Base-by-base conservation (phyloP, 257 asterid species). In the Scutellaria barbata region DNA sequence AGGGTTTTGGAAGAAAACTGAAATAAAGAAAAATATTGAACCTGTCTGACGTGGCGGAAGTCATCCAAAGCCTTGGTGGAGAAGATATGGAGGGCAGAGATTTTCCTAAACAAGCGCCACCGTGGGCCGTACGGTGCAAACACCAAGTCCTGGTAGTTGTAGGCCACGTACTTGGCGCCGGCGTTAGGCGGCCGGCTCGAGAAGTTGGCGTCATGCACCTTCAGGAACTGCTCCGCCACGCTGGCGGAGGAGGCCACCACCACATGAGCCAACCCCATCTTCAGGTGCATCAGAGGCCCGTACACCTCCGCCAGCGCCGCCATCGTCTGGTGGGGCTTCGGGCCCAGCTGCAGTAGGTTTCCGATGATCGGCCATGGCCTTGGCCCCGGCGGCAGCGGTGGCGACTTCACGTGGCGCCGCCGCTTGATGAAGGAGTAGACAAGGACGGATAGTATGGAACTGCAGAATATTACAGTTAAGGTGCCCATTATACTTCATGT, bases 101-200 rank as follows among this genome's bases (percentile, higher is more conserved):
- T 82, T 47, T 89, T 90, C 79, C 98, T 66, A 0, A 93, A 79
- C 81, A 90, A 16, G 8, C 98, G 77, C 98, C 98, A 94, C 72
- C 98, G 83, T 1, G 96, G 95, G 1, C 98, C 98, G 56, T 94
- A 94, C 0, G 97, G 97, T 1, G 96, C 96, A 64, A 94, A 94
- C 1, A 94, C 97, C 75, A 90, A 18, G 62, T 94, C 98, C 71
- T 89, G 96, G 53, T 89, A 90, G 53, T 93, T 87, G 30, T 94
- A 94, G 10, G 98, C 96, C 13, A 94, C 81, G 71, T 94, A 77
- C 42, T 87, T 84, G 5, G 95, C 97, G 6, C 97, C 98, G 12
- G 97, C 75, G 68, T 86, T 90, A 0, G 96, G 96, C 25, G 98
- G 97, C 59, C 98, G 87, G 88, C 78, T 87, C 11, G 89, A 80